Percentiles rank a stretch among this genome's conserved stretches.
Evolutionary conservation across 1,284 basidiomycete species (phyloP).

Genomic region (Papiliotrema nemorosa): DNA sequence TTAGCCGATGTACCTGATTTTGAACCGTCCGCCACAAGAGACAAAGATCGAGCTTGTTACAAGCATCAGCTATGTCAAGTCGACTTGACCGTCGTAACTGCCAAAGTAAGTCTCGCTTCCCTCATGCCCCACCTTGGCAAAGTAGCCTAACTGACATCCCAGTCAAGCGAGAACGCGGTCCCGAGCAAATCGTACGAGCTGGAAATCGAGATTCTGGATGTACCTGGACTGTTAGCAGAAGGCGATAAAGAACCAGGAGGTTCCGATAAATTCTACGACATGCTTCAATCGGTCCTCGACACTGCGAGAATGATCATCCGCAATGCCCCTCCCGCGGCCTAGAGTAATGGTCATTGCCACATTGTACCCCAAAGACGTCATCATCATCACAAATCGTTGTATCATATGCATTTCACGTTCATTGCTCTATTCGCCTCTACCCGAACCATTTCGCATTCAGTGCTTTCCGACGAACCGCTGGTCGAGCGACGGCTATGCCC

Average conservation of each 20-base stretch:
- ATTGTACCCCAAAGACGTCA: no score
- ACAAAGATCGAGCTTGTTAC: constrained; percentile 90
- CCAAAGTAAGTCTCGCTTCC: constrained; percentile 25
- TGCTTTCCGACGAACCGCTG: constrained; percentile 42
- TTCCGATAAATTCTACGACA: constrained; percentile 50
- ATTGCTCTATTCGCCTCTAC: constrained; percentile 6
- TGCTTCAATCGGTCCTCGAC: constrained; percentile 53
- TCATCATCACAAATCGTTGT: no score
- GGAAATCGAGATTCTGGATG: constrained; percentile 57
- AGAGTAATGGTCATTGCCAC: no score
- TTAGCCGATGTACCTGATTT: constrained; percentile 35
- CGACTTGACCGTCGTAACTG: constrained; percentile 86
- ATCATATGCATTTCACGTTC: not conserved
- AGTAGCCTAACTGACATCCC: not conserved
- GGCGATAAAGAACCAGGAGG: constrained; percentile 39
- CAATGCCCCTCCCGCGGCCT: constrained; percentile 39
- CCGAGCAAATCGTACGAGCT: constrained; percentile 52
- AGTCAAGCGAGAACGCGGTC: not conserved
- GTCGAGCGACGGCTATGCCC: constrained; percentile 69
- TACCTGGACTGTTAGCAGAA: constrained; percentile 52
- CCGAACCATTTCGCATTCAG: constrained; percentile 44
- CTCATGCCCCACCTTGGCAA: not conserved
- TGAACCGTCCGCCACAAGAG: constrained; percentile 56
- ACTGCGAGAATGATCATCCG: constrained; percentile 53
- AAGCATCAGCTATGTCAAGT: constrained; percentile 86